A percentile compares a stretch with the other conserved stretches of the same genome.
These are phyloP conservation scores for Clavariopsis aquatica DNA, from an alignment of 495 filamentous ascomycete species.

Conservation along the genomic window DNA sequence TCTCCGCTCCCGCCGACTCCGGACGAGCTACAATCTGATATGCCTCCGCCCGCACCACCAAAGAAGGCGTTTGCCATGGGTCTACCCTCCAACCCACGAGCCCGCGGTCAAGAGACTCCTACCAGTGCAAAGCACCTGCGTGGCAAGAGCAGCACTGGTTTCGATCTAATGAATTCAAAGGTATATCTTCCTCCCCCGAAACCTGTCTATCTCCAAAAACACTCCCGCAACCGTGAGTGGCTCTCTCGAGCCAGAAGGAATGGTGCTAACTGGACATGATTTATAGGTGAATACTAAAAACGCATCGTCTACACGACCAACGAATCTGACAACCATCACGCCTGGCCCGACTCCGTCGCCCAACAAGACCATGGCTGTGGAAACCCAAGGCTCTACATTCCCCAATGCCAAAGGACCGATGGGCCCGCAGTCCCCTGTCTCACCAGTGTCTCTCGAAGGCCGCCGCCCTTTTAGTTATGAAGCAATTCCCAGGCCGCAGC, in stretches of 20 bases:
- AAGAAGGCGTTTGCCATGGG: slow-evolving; percentile 10
- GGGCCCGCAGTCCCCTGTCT: slow-evolving; percentile 11
- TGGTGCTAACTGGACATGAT: background rate
- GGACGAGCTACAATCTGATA: slow-evolving; percentile 2
- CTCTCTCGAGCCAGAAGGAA: background rate
- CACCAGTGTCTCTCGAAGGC: background rate
- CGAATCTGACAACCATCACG: slow-evolving; percentile 19
- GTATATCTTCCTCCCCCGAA: slow-evolving; percentile 7
- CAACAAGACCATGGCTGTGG: background rate
- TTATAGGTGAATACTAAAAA: background rate
- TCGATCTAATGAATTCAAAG: slow-evolving; percentile 31
- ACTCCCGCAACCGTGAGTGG: slow-evolving; percentile 11
- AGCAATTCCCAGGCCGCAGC: slow-evolving; percentile 1
- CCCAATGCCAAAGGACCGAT: background rate
- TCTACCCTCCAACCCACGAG: slow-evolving; percentile 22
- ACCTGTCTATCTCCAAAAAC: slow-evolving; percentile 17
- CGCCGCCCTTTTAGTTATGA: slow-evolving; percentile 24
- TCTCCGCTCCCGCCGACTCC: slow-evolving; percentile 17
- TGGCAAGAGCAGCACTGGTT: slow-evolving; percentile 37
- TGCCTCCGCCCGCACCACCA: slow-evolving; percentile 2
- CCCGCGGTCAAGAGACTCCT: background rate
- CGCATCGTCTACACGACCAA: background rate
- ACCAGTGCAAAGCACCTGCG: slow-evolving; percentile 19
- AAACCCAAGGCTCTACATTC: background rate
- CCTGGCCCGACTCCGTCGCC: slow-evolving; percentile 12